Evolutionary conservation across 148 eudicot genomes (phyloP), one percentile per base, ranked within the genome.

Genomic region (Arctostaphylos glauca): DNA sequence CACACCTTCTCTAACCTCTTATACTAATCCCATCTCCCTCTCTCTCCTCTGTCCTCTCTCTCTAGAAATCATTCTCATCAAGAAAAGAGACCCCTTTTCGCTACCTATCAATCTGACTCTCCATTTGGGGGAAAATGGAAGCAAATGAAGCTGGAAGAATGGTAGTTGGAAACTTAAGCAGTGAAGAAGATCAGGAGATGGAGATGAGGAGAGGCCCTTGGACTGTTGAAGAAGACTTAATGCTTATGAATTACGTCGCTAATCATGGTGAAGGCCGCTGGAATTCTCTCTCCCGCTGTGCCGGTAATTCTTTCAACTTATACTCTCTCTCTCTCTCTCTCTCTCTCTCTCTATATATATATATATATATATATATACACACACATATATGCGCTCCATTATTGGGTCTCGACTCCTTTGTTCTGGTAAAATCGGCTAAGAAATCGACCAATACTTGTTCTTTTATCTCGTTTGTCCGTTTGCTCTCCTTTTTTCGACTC

Each of bases 131-230:
- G 59, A 55, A 87, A 81, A 77, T 77, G 93, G 90, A 89, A 16
- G 82, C 60, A 31, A 21, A 64, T 50, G 84, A 78, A 18, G 81
- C 38, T 31, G 38, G 38, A 31, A 31, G 38, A 31, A 31, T 31
- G 38, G 38, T 31, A 1, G 38, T 31, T 31, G 38, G 38, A 31
- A 31, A 31, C 38, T 31, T 31, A 31, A 31, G 38, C 38, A 31
- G 38, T 31, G 38, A 31, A 31, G 38, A 31, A 23, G 90, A 89
- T 3, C 88, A 89, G 62, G 88, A 80, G 23, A 75, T 76, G 85
- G 97, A 93, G 9, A 89, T 96, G 38, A 85, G 97, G 58, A 79
- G 97, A 79, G 99, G 99, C n/a, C 98, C 99, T 0, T 96, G 98
- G 99, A 96, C 98, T 6, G 89, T 91, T 8, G 98, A 96, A 31